Base-by-base conservation (phyloP, 139 green algal species). In the Coelastrella sp. region DNA sequence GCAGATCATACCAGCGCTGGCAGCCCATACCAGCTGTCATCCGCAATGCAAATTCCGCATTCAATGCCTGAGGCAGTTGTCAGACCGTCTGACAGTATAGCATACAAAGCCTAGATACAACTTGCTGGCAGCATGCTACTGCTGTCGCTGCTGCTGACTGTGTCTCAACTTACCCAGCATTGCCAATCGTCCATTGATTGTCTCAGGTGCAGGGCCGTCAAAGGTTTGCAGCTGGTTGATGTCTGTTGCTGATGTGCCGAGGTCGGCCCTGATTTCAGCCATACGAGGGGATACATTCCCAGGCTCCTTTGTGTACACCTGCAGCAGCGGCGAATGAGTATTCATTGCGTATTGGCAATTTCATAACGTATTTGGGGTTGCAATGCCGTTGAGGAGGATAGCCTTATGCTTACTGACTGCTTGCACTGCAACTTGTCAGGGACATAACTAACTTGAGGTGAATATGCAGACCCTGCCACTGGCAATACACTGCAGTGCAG, bases 181-280 rank as follows among this genome's bases (percentile, higher is more conserved):
- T 27, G 78, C 78, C 49, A 83, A 49, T 24, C 80, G 17, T 17
- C 84, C 68, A 7, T 88, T 88, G 68, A 88, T 81, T 6, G 84
- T 88, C 68, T 88, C 84, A 60, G 85, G 85, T 9, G n/a, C 74
- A 70, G 85, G 85, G 6, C 85, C 85, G 56, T 90, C 85, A 84
- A 90, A 90, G 73, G 85, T 78, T 78, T 90, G 85, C 58, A 84
- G 27, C 14, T 81, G 56, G 20, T 76, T 66, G 57, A 90, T 63
- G 73, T 90, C 85, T 35, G 74, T 90, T 14, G 74, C 74, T 49
- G 68, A 76, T 27, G 60, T 90, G 85, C 85, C 85, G 22, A 90
- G 70, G 73, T 90, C 73, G 7, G 85, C 85, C 65, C 85, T 73
- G 57, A 84, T 66, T 17, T 90, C 74, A 75, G 85, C 85, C 85